Percentiles rank a stretch among this genome's conserved stretches.
Evolutionary conservation across 2,329 filamentous ascomycete species (phyloP).

Genomic region (Fusarium dlaminii): DNA sequence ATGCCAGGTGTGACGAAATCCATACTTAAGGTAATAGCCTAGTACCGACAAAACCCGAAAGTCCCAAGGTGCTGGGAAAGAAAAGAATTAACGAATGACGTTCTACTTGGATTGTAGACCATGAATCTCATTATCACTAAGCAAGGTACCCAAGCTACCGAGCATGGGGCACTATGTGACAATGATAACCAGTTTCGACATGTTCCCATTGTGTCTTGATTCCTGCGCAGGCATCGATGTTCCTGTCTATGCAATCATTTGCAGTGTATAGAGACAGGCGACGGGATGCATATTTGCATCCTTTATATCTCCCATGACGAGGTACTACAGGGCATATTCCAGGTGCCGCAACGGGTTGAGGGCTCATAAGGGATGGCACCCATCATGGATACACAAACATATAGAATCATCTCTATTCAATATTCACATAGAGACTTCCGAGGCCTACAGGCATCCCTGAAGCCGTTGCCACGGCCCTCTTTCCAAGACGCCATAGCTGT

Average conservation of each 20-base stretch:
- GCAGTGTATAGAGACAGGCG: background rate
- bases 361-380: background rate
- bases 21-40: background rate
- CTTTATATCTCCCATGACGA: background rate
- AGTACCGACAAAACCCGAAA: background rate
- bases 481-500: constrained; percentile 45
- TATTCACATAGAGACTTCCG: constrained; percentile 38
- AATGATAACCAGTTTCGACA: background rate
- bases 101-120: too few relatives aligned
- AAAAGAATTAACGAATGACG: background rate
- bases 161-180: background rate
- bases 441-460: constrained; percentile 43
- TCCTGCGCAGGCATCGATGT: background rate
- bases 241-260: background rate
- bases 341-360: background rate
- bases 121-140: background rate
- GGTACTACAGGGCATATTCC: background rate
- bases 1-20: background rate
- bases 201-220: background rate
- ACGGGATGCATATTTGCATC: background rate
- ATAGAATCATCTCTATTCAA: constrained; percentile 43
- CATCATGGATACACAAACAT: background rate
- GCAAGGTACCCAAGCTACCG: background rate
- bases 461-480: constrained; percentile 42
- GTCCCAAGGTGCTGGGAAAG: background rate